These are phyloP conservation scores for Phytophthora fragariaefolia DNA, from an alignment of 352 stramenopile genomes.

Conservation along the genomic window DNA sequence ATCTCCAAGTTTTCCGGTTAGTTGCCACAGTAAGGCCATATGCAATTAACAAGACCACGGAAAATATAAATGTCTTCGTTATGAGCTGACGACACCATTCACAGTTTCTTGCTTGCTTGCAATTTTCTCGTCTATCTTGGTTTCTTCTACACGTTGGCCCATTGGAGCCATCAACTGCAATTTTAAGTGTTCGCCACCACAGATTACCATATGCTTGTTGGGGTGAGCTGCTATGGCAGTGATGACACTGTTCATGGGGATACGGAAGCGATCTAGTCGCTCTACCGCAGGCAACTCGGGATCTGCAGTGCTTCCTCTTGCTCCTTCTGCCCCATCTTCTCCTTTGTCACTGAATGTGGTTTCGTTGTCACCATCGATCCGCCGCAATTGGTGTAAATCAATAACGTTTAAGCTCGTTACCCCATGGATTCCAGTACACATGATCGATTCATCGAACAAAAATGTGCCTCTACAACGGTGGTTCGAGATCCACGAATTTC, in stretches of 20 bases:
- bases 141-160: conserved; percentile 3
- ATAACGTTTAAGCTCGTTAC: conserved; percentile 53
- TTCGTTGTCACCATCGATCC: not conserved
- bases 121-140: not conserved
- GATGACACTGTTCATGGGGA: conserved; percentile 49
- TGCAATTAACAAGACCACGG: no score
- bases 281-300: conserved; percentile 27
- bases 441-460: conserved; percentile 57
- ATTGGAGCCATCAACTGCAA: conserved; percentile 41
- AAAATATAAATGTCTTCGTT: no score
- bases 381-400: conserved; percentile 53
- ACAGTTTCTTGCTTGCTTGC: not conserved
- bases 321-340: not conserved
- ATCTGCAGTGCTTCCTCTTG: not conserved
- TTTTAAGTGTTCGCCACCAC: conserved; percentile 50
- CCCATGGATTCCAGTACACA: conserved; percentile 58
- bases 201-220: conserved; percentile 52
- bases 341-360: not conserved
- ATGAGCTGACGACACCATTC: no score
- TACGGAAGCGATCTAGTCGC: conserved; percentile 56
- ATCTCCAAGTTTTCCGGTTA: no score
- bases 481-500: conserved; percentile 60
- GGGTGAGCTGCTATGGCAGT: conserved; percentile 58
- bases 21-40: no score
- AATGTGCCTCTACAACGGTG: conserved; percentile 57